Base-by-base conservation (phyloP, 257 asterid species). In the Cruciata laevipes region DNA sequence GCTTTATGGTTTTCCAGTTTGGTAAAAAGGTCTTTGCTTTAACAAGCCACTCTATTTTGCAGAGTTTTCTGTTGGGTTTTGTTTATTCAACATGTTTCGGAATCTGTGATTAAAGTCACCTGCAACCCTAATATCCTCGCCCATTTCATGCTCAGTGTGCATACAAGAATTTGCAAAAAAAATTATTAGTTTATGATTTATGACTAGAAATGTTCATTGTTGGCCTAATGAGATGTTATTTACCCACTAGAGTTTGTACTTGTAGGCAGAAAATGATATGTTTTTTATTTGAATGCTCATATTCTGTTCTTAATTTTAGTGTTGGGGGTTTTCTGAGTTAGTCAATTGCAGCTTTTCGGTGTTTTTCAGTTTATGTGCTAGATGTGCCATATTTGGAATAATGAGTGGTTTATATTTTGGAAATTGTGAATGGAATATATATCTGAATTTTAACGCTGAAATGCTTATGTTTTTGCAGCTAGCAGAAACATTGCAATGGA, bases 401-500 rank as follows among this genome's bases (percentile, higher is more conserved):
- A 37, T 37, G 13, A 37, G 42, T 35, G 42, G 40, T 35, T 37
- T 7, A 10, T 37, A n/a, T 11, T 37, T 37, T 37, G 42, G 42
- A 10, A 37, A 37, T 7, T 9, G 9, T 37, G 42, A 2, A 27
- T 37, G 42, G 42, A 4, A 3, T 47, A n/a, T 16, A 0, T 47
- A 2, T 13, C 53, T 47, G 55, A 47, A 52, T 57, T 60, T 47
- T 18, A 21, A 35, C 21, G 57, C 30, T 52, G 35, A 9, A 3
- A 27, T 42, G 20, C 0, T 40, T 16, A n/a, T 60, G 12, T 11
- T 27, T 16, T 25, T 60, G 44, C 59, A 51, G 73, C 63, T 25
- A 68, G 7, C 21, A 47, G 63, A 30, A 21, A 0, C 30, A 32
- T 40, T 14, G 30, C 16, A 32, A 91, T 91, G 98, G 91, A 91